A percentile compares a stretch with the other conserved stretches of the same genome.
These are phyloP conservation scores for Aspergillus sp. DNA, from an alignment of 2,329 filamentous ascomycete species.

Conservation along the genomic window DNA sequence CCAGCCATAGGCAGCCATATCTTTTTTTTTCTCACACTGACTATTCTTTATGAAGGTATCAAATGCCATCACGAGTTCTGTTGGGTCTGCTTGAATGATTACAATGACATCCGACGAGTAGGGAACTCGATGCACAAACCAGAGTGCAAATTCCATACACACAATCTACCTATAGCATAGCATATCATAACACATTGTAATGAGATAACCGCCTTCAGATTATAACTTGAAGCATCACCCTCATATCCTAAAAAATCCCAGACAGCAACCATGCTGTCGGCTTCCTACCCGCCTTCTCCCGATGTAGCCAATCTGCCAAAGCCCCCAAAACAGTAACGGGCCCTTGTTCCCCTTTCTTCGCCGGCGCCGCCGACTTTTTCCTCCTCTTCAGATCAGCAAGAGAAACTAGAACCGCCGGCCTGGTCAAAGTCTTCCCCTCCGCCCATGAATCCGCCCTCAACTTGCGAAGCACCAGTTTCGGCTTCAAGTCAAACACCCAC, in stretches of 20 bases:
- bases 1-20: background rate
- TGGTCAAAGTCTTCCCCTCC: background rate
- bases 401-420: conserved; percentile 1
- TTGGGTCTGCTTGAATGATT: conserved; percentile 8
- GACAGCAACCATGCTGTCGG: background rate
- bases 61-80: conserved; percentile 11
- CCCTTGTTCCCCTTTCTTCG: background rate
- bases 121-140: conserved; percentile 10
- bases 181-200: background rate
- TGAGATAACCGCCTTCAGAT: background rate
- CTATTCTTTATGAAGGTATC: conserved; percentile 3
- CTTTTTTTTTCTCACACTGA: background rate
- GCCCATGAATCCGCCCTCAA: conserved; percentile 7
- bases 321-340: background rate
- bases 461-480: conserved; percentile 2
- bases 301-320: background rate
- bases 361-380: background rate
- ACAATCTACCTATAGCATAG: conserved; percentile 3
- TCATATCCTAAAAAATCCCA: background rate
- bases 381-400: background rate
- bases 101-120: conserved; percentile 5
- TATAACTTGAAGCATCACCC: background rate
- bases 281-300: background rate
- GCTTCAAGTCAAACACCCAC: conserved; percentile 7
- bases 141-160: conserved; percentile 12